These are phyloP conservation scores for Teratosphaeria zuluensis DNA, from an alignment of 2,329 filamentous ascomycete species.

Conservation along the genomic window DNA sequence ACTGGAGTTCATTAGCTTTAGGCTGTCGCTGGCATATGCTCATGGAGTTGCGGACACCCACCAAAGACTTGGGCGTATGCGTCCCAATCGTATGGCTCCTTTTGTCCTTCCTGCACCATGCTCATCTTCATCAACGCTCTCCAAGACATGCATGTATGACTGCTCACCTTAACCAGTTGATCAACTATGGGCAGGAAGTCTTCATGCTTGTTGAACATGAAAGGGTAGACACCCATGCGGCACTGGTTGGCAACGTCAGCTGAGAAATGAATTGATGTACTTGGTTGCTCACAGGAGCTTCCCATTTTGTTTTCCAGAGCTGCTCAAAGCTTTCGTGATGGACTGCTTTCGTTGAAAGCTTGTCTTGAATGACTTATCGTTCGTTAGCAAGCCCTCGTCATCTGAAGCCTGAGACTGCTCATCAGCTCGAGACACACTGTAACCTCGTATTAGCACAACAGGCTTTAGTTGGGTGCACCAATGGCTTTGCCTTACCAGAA, in stretches of 20 bases:
- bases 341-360: slow-evolving; percentile 30
- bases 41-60: not conserved
- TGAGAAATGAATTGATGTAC: not conserved
- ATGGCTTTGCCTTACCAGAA: slow-evolving; percentile 4
- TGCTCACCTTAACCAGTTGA: slow-evolving; percentile 46
- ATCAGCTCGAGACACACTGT: not conserved
- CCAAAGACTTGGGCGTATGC: slow-evolving; percentile 53
- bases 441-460: not conserved
- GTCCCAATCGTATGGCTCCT: slow-evolving; percentile 54
- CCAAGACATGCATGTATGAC: not conserved
- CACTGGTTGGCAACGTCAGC: slow-evolving; percentile 7
- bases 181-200: slow-evolving; percentile 63
- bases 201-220: slow-evolving; percentile 59
- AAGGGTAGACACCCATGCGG: slow-evolving; percentile 48
- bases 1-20: slow-evolving; percentile 21
- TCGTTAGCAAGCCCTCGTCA: slow-evolving; percentile 14
- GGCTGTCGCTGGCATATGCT: not conserved
- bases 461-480: not conserved
- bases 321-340: slow-evolving; percentile 40
- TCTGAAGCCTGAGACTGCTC: slow-evolving; percentile 7
- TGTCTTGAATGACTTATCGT: slow-evolving; percentile 33
- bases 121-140: not conserved
- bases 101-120: slow-evolving; percentile 41
- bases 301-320: slow-evolving; percentile 69
- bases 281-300: slow-evolving; percentile 45